Evolutionary conservation across 2,329 filamentous ascomycete genomes (phyloP).

Genomic region (Aurifilum marmelostoma): DNA sequence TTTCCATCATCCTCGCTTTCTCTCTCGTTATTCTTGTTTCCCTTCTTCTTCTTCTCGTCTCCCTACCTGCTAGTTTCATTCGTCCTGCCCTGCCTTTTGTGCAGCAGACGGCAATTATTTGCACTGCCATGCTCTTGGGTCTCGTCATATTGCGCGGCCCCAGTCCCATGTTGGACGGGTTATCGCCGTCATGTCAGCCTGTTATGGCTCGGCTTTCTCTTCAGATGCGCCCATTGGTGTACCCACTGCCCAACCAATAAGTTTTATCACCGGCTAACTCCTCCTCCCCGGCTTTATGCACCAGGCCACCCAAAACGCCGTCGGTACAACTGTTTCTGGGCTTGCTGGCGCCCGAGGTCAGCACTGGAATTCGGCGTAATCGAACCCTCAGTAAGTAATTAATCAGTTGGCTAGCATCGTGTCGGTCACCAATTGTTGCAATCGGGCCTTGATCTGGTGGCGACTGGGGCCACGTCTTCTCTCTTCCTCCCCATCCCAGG

Average conservation of each 20-base stretch:
- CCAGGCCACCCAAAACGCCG: background rate
- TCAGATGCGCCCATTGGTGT: background rate
- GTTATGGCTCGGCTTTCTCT: background rate
- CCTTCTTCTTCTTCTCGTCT: background rate
- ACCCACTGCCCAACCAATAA: background rate
- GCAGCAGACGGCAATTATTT: background rate
- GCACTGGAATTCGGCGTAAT: background rate
- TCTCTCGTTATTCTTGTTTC: background rate
- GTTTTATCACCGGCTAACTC: constrained; percentile 20
- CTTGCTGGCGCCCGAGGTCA: background rate
- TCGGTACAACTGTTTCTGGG: constrained; percentile 6
- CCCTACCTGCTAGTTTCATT: background rate
- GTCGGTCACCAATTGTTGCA: background rate
- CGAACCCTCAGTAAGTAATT: background rate
- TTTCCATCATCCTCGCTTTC: background rate
- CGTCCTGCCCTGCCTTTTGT: background rate
- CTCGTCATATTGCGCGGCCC: background rate
- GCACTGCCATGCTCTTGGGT: background rate
- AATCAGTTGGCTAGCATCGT: background rate
- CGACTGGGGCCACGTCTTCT: background rate
- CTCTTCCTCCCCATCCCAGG: background rate
- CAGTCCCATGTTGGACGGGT: constrained; percentile 13
- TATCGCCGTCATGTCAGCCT: constrained; percentile 4
- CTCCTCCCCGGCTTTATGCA: constrained; percentile 1
- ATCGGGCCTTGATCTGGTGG: background rate